Percentiles rank a stretch among this genome's conserved stretches.
These are phyloP conservation scores for Linum tenue DNA, from an alignment of 345 rosid species.

Conservation along the genomic window DNA sequence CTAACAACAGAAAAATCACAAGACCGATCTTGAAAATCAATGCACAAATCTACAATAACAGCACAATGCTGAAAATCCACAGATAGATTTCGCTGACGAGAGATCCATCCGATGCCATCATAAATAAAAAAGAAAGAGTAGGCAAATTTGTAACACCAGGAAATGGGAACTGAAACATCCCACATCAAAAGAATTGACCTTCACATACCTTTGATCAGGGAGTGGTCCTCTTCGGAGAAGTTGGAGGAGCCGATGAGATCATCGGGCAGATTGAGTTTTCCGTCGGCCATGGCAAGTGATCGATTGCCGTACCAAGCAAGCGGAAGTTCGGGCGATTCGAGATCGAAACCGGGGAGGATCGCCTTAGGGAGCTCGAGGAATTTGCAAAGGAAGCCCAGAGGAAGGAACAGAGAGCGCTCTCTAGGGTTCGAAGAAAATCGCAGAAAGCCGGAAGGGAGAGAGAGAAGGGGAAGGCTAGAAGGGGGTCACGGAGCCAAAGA, in stretches of 20 bases:
- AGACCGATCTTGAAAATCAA: not conserved
- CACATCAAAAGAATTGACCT: not conserved
- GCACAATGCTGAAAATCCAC: not conserved
- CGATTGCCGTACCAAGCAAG: not conserved
- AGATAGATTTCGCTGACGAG: not conserved
- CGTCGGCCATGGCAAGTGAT: not conserved
- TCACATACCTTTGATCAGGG: not conserved
- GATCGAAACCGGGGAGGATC: not conserved
- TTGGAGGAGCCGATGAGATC: not conserved
- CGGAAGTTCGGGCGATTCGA: not conserved
- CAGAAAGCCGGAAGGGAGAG: not conserved
- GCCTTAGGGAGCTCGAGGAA: not conserved
- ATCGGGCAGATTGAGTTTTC: conserved; percentile 6
- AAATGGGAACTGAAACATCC: not conserved
- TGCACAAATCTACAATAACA: not conserved
- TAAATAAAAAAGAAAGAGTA: too few relatives aligned
- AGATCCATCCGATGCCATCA: not conserved
- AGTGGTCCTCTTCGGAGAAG: not conserved
- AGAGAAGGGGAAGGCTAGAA: not conserved
- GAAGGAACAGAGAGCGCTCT: too few relatives aligned
- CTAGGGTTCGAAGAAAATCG: too few relatives aligned
- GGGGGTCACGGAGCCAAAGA: not conserved
- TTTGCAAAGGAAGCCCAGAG: not conserved
- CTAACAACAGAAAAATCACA: not conserved
- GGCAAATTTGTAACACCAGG: not conserved